These are phyloP conservation scores for Cercospora sojina DNA, from an alignment of 2,329 filamentous ascomycete genomes.

Conservation along the genomic window DNA sequence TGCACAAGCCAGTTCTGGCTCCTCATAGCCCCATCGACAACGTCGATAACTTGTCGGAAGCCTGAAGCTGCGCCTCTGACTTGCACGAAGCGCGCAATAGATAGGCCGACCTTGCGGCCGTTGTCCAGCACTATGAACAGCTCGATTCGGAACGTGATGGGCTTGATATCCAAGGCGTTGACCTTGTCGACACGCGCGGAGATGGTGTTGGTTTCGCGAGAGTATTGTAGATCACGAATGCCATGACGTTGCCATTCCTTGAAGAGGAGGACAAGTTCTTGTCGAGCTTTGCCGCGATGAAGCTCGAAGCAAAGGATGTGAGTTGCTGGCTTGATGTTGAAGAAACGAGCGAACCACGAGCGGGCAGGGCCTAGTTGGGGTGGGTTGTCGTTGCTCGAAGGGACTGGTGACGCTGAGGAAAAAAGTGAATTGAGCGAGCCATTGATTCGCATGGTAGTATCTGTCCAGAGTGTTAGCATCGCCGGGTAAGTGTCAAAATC, in stretches of 20 bases:
- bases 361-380: constrained; percentile 50
- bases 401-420: constrained; percentile 40
- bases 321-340: constrained; percentile 81
- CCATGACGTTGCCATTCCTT: constrained; percentile 75
- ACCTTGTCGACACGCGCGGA: constrained; percentile 71
- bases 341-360: constrained; percentile 85
- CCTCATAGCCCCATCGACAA: constrained; percentile 67
- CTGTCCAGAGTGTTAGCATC: constrained; percentile 19
- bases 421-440: constrained; percentile 35
- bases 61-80: constrained; percentile 88
- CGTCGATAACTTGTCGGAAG: constrained; percentile 79
- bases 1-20: constrained; percentile 66
- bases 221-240: constrained; percentile 74
- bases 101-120: constrained; percentile 71
- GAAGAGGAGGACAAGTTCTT: constrained; percentile 72
- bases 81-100: constrained; percentile 82
- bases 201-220: constrained; percentile 76
- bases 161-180: constrained; percentile 81
- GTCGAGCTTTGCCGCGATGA: constrained; percentile 69
- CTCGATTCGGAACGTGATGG: constrained; percentile 83
- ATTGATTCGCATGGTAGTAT: constrained; percentile 28
- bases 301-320: constrained; percentile 73
- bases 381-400: constrained; percentile 51
- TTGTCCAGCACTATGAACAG: constrained; percentile 88
- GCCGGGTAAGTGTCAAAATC: not conserved